phyloP scores from a whole-genome alignment of 495 filamentous ascomycete genomes.

The Tuber calosporum region DNA sequence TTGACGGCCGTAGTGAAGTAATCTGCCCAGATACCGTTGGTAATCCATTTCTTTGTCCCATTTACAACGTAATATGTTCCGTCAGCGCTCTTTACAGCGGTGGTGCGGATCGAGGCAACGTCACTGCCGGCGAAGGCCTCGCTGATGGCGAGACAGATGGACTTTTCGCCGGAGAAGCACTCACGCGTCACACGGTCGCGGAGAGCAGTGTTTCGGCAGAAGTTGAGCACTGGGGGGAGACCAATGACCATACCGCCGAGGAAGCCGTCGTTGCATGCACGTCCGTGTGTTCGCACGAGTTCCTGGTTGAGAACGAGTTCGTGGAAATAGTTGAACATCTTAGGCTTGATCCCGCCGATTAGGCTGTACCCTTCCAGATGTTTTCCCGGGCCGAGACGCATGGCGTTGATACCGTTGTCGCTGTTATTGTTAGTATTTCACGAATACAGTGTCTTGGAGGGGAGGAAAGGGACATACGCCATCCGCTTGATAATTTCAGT shows the following conservation, averaged over 20 bases:
- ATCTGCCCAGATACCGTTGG: conserved; percentile 75
- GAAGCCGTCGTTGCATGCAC: conserved; percentile 58
- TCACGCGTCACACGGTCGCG: conserved; percentile 62
- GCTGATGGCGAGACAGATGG: conserved; percentile 79
- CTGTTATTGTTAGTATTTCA: neutral
- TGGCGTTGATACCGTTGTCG: conserved; percentile 63
- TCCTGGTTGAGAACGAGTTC: conserved; percentile 73
- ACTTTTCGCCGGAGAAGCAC: conserved; percentile 72
- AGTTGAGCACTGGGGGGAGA: conserved; percentile 74
- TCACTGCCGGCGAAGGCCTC: conserved; percentile 86
- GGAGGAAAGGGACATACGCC: conserved; percentile 44
- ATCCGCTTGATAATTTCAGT: conserved; percentile 72
- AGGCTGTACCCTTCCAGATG: conserved; percentile 65
- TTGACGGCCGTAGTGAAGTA: conserved; percentile 78
- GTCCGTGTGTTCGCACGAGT: conserved; percentile 58
- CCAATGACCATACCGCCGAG: conserved; percentile 72
- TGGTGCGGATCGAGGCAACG: conserved; percentile 74
- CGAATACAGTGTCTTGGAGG: too few species aligned
- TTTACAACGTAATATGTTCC: conserved; percentile 80
- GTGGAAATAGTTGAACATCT: conserved; percentile 85
- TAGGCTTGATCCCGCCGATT: conserved; percentile 61
- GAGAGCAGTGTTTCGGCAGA: conserved; percentile 59
- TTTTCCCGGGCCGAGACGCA: conserved; percentile 77
- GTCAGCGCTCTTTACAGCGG: conserved; percentile 71
- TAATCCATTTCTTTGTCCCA: conserved; percentile 92